Evolutionary conservation across 2,329 filamentous ascomycete species (phyloP).

Genomic region (Curvularia eragrostidis): DNA sequence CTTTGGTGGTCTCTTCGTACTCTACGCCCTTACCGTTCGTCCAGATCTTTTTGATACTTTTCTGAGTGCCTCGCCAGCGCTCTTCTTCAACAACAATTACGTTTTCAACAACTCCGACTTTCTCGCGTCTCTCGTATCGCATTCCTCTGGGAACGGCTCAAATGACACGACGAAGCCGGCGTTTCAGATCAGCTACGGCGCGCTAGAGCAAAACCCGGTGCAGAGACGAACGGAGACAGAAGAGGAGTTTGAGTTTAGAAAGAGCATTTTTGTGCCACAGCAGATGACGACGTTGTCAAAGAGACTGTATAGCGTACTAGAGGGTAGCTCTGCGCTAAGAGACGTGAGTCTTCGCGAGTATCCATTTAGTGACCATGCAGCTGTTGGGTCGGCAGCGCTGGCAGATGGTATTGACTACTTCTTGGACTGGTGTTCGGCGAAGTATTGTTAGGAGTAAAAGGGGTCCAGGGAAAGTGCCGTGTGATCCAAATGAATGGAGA

Average conservation of each 20-base stretch:
- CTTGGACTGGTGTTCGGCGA: slow-evolving; percentile 32
- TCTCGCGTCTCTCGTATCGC: slow-evolving; percentile 26
- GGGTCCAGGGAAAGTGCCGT: not conserved
- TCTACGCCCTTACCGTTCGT: slow-evolving; percentile 54
- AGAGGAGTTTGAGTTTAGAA: slow-evolving; percentile 35
- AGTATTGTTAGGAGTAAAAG: slow-evolving; percentile 1
- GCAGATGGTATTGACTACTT: slow-evolving; percentile 46
- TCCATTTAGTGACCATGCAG: slow-evolving; percentile 43
- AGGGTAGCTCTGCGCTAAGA: slow-evolving; percentile 30
- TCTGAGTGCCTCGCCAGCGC: slow-evolving; percentile 56
- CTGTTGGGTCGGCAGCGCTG: slow-evolving; percentile 37
- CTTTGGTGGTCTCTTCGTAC: slow-evolving; percentile 57
- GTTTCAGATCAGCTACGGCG: slow-evolving; percentile 43
- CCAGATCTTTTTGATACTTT: slow-evolving; percentile 55
- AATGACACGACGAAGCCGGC: slow-evolving; percentile 34
- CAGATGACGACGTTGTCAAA: slow-evolving; percentile 33
- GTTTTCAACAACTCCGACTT: slow-evolving; percentile 41
- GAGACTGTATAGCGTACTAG: slow-evolving; percentile 33
- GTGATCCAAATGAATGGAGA: not conserved
- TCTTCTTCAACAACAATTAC: slow-evolving; percentile 57
- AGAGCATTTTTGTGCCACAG: slow-evolving; percentile 32
- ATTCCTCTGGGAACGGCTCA: not conserved
- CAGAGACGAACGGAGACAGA: slow-evolving; percentile 38
- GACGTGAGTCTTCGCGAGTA: slow-evolving; percentile 40
- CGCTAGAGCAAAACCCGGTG: slow-evolving; percentile 35